Conservation (phyloP, 2,329 filamentous ascomycete species). For the Cordyceps cicadae region DNA sequence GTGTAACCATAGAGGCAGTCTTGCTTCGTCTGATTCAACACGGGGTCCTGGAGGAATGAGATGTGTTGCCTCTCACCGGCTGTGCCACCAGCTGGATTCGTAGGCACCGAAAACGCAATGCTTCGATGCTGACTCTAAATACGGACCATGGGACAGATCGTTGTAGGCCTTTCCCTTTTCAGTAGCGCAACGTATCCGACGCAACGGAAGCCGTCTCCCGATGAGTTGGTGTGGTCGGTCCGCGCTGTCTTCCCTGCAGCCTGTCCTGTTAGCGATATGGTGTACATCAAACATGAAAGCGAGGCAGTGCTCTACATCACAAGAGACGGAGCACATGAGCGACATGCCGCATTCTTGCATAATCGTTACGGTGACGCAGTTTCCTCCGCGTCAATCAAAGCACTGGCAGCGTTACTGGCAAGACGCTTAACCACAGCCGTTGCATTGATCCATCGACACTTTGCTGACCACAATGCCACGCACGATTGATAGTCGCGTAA, state of each 20-base stretch:
- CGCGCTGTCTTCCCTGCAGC: not conserved
- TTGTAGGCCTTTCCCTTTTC: not conserved
- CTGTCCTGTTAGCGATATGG: not conserved
- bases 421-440: not conserved
- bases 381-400: not conserved
- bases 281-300: not conserved
- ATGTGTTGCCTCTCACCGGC: not conserved
- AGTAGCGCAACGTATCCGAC: not conserved
- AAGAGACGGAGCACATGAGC: not conserved
- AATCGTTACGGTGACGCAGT: not conserved
- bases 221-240: not conserved
- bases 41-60: not conserved
- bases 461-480: not conserved
- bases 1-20: not conserved
- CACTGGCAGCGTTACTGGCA: not conserved
- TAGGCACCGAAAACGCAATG: not conserved
- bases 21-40: not conserved
- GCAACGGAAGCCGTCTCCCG: slow-evolving; percentile 1
- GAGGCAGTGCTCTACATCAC: not conserved
- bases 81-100: not conserved
- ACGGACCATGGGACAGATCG: not conserved
- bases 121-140: not conserved
- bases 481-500: not conserved
- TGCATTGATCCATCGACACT: not conserved
- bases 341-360: not conserved